Evolutionary conservation across 805 yeast species (phyloP), one percentile per base, ranked within the genome.

Genomic region (Yarrowia divulgata): DNA sequence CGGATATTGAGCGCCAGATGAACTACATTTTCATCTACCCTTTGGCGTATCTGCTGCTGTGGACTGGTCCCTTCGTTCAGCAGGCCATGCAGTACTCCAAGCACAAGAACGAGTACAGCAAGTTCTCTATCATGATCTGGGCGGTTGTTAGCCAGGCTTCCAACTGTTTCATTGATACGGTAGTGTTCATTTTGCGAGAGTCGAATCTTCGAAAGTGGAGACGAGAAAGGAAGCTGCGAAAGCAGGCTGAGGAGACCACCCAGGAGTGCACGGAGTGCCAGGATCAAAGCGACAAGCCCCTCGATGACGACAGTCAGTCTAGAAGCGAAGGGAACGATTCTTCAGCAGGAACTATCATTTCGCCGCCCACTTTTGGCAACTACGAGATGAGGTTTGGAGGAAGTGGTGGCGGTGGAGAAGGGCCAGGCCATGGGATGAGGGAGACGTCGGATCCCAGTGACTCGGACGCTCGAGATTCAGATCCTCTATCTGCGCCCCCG

Each of bases 1-100:
- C 83, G 37, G 84, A 85, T 71, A 90, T 93, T 64, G 87, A 89
- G 75, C 87, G 87, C 69, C 97, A 93, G 79, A 87, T 91, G 84
- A 87, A 87, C 74, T 83, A 89, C 40, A 88, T 93, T 60, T 91
- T 93, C 77, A 82, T 93, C 57, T 93, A 93, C 76, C 98, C 98
- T 3, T 79, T 89, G 50, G 89, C 97, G 1, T 93, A 91, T 77
- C 82, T 91, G 70, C 81, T 90, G 35, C 78, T 92, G 58, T 93
- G 98, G 98, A 75, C 89, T 23, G 88, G 90, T 72, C 97, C 97
- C 1, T 85, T 91, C 71, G 84, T 88, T 6, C 81, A 86, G 43
- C 90, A 89, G 73, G 81, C 87, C 69, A 82, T 91, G 10, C 87
- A 85, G 74, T 80, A 84, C 73, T 80, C 81, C 46, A 80, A 35